Base-by-base conservation (phyloP, 2,329 filamentous ascomycete species). In the Pseudonectria buxi region DNA sequence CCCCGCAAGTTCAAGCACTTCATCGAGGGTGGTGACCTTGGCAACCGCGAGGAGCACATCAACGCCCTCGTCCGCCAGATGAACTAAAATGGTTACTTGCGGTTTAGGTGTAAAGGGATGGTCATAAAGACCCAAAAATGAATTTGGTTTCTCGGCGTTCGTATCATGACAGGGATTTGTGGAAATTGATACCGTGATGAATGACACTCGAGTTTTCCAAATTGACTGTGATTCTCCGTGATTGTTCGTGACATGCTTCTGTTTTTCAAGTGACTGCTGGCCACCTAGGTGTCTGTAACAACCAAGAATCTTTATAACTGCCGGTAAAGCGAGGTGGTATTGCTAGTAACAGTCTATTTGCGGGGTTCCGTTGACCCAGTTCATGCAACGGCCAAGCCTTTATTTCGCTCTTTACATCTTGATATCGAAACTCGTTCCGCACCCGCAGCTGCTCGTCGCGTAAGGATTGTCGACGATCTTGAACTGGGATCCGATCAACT, bases 21-120 rank as follows among this genome's bases (percentile, higher is more conserved):
- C 75, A 86, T 96, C 49, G 86, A 95, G 78, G 92, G 90, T 71
- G 92, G 92, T 83, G 92, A 98, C 71, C 75, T 94, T 57, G 92
- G 92, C 67, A 96, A 98, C 81, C 85, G 92, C 55, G 92, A 98
- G 78, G 89, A 96, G 61, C 82, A 89, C 74, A 95, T 96, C 81
- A 96, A 96, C 72, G 76, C 71, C 59, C 80, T 96, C 63, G 84
- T 98, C 75, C 81, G 86, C 70, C 87, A 94, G 76, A 96, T 96
- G 92, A 96, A 96, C 81, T 98, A 94, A 49, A 49, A 35, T 33
- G 40, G 29, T 33, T 43, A 15, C 33, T 33, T 18, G 14, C 35
- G 36, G 43, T 47, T 50, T 33, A 36, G 39, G 37, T 40, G 45
- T 47, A 34, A 48, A 41, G 46, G 53, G 41, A 47, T 40, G 50